Evolutionary conservation across 257 asterid genomes (phyloP), one percentile per base, ranked within the genome.

Genomic region (Solanum dulcamara): DNA sequence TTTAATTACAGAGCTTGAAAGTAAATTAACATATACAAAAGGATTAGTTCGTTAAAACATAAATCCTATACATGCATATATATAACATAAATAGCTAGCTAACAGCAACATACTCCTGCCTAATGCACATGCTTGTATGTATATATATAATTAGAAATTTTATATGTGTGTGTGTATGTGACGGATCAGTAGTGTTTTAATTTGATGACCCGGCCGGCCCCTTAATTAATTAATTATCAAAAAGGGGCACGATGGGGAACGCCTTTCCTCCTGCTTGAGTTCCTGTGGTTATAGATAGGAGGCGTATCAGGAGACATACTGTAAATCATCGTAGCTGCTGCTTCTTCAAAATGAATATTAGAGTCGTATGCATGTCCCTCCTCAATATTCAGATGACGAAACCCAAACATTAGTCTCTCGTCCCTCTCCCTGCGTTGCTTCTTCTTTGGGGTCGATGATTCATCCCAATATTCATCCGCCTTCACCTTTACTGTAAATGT

Each of bases 231-330:
- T n/a, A 51, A 51, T 14, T 70, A 28, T 92, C 84, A 94, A 40
- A 94, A 92, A 0, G 98, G 97, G 40, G 97, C 91, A 4, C 98
- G 94, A 67, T 89, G 98, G 0, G 98, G 98, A 42, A 91, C 68
- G 68, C 98, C 97, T 81, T 94, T 94, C 83, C 98, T 90, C 79
- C 97, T 74, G 77, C 92, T 91, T 1, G 97, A 92, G 74, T 92
- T 92, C 51, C 89, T 57, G 24, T 91, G 93, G 62, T 86, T 93
- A 88, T 85, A 89, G 46, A 86, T 57, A 1, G 96, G 97, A 13
- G 96, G 96, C 64, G 96, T 94, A 24, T 74, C 84, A 1, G 98
- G 95, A 46, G 92, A 93, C 14, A 91, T 85, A 37, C 38, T 83
- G 84, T 83, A 60, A 28, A 48, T 48, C 46, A 42, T 42, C 46